Evolutionary conservation across 139 green algal genomes (phyloP).

Genomic region (Spirogloea muscicola): DNA sequence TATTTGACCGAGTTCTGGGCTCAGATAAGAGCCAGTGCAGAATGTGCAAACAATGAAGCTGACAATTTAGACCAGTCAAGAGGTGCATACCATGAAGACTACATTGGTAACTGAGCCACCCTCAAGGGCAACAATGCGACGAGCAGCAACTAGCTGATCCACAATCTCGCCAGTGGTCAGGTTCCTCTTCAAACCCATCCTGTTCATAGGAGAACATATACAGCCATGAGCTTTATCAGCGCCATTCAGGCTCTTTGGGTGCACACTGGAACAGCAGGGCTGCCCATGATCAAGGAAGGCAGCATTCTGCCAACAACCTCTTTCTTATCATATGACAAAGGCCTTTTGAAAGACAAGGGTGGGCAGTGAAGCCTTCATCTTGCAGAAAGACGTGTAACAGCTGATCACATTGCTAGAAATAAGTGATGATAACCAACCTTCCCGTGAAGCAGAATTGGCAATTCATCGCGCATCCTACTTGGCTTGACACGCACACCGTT

Average conservation of each 20-base stretch:
- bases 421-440: conserved; percentile 14
- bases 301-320: not conserved
- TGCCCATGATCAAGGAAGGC: not conserved
- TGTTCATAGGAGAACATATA: not conserved
- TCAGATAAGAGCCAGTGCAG: not conserved
- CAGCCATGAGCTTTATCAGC: not conserved
- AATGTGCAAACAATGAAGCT: too few species aligned
- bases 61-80: not conserved
- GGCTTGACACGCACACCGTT: conserved; percentile 38
- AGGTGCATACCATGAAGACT: conserved; percentile 82
- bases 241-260: not conserved
- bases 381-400: not conserved
- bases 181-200: conserved; percentile 48
- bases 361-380: not conserved
- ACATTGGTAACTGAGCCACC: conserved; percentile 68
- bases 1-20: not conserved
- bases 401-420: too few species aligned
- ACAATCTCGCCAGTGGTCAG: conserved; percentile 52
- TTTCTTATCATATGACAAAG: not conserved
- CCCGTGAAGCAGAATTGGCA: conserved; percentile 55
- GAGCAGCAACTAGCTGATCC: conserved; percentile 42
- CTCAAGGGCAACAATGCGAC: conserved; percentile 34
- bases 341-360: not conserved
- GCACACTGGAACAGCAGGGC: not conserved
- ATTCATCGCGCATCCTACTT: conserved; percentile 50